Evolutionary conservation across 2,329 filamentous ascomycete species (phyloP), one percentile per base, ranked within the genome.

Genomic region (Cordyceps pruinosa): DNA sequence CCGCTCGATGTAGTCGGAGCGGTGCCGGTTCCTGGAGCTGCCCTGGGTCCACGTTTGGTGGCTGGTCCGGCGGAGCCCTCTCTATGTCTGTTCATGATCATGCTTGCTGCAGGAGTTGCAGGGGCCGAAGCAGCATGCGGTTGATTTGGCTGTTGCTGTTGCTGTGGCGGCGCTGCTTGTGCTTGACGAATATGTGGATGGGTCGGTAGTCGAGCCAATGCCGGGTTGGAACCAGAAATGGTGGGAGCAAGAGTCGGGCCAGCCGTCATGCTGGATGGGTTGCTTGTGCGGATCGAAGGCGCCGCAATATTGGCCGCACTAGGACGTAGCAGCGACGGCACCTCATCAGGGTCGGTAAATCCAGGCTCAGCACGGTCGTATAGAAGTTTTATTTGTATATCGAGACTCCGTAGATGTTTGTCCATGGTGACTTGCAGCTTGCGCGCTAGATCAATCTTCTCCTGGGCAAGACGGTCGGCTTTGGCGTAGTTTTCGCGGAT

Each of bases 391-490:
- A 87, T 79, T 65, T 86, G 81, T 50, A 75, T 68, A 64, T 88
- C 88, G 68, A 81, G 85, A 68, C 75, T 82, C 67, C 74, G 80
- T 63, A 77, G 77, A 72, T 87, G 84, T 64, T 85, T 85, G 66
- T 86, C 83, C 66, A 84, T 77, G 42, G 79, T 74, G 48, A 73
- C 67, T 64, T 83, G 77, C 57, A 84, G 73, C 70, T 88, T 90
- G 61, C 86, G 79, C 4, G 84, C 80, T 30, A 94, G 73, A 3
- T 78, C 79, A 54, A 89, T 77, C 75, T 94, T 94, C 68, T 94
- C 89, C 55, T 84, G 81, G 58, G 90, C 84, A 34, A 94, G 74
- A 59, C 84, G 77, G 61, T 91, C 84, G 54, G 87, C 87, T 62
- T 80, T 82, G 60, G 81, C 79, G 65, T 81, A 93, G 66, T 84